These are phyloP conservation scores for Sclerotinia nivalis DNA, from an alignment of 2,329 filamentous ascomycete species.

Conservation along the genomic window DNA sequence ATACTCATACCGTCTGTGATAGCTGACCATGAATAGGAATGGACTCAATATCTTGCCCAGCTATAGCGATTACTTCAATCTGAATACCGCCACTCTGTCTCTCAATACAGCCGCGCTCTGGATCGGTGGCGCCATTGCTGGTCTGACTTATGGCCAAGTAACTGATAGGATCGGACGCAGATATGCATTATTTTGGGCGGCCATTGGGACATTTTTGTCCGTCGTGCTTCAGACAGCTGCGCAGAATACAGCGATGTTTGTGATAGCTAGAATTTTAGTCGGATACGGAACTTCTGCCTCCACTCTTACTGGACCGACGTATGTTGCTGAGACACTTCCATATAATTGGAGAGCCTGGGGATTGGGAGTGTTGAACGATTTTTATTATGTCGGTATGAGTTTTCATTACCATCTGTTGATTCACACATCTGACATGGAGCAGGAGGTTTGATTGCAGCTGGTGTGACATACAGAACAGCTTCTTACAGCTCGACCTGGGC, in stretches of 20 bases:
- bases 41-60: constrained; percentile 58
- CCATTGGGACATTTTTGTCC: constrained; percentile 28
- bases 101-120: constrained; percentile 57
- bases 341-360: constrained; percentile 49
- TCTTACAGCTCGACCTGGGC: constrained; percentile 42
- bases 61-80: constrained; percentile 57
- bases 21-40: constrained; percentile 40
- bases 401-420: not conserved
- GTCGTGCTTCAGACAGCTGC: constrained; percentile 33
- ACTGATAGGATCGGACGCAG: constrained; percentile 44
- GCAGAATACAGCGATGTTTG: constrained; percentile 35
- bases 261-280: constrained; percentile 32
- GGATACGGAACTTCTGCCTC: constrained; percentile 31
- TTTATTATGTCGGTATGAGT: constrained; percentile 35
- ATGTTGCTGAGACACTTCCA: constrained; percentile 53
- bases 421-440: not conserved
- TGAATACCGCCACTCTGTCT: constrained; percentile 53
- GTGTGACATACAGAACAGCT: constrained; percentile 42
- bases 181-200: constrained; percentile 29
- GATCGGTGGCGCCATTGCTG: constrained; percentile 52
- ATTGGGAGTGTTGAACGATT: constrained; percentile 44
- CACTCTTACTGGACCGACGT: constrained; percentile 49
- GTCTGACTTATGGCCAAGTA: constrained; percentile 44
- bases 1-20: not conserved
- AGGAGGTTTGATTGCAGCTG: constrained; percentile 43